A percentile compares a stretch with the other conserved stretches of the same genome.
Conservation (phyloP, 176 grass and related monocot species). For the Musa itinerans region DNA sequence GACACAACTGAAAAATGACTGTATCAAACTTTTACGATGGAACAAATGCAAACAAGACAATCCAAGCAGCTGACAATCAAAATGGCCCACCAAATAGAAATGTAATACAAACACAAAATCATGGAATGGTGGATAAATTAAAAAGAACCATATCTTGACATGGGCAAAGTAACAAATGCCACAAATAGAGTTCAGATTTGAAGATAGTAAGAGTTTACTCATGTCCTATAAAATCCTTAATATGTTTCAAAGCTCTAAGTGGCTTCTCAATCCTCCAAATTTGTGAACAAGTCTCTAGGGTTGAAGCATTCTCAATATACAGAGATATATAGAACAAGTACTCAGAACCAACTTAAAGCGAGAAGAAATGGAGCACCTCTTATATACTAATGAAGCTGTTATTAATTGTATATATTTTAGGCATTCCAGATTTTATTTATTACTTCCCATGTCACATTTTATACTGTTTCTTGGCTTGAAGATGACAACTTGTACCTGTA, state of each 20-base stretch:
- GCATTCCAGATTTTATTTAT: not conserved
- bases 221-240: not conserved
- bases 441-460: not conserved
- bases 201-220: not conserved
- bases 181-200: not conserved
- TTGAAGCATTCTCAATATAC: not conserved
- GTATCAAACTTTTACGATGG: too few species aligned
- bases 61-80: too few species aligned
- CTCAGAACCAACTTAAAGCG: not conserved
- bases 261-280: not conserved
- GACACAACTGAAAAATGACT: not conserved
- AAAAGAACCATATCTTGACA: not conserved
- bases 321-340: not conserved
- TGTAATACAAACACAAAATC: not conserved
- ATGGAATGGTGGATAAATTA: not conserved
- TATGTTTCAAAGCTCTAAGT: not conserved
- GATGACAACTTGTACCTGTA: slow-evolving; percentile 50
- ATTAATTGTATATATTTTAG: not conserved
- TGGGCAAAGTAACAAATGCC: not conserved
- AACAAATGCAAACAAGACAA: not conserved
- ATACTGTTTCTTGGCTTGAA: not conserved
- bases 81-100: not conserved
- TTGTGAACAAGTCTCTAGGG: not conserved
- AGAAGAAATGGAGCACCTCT: not conserved
- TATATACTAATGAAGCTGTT: too few species aligned